These are phyloP conservation scores for Posidonia australis DNA, from an alignment of 106 monocot genomes.

Conservation along the genomic window DNA sequence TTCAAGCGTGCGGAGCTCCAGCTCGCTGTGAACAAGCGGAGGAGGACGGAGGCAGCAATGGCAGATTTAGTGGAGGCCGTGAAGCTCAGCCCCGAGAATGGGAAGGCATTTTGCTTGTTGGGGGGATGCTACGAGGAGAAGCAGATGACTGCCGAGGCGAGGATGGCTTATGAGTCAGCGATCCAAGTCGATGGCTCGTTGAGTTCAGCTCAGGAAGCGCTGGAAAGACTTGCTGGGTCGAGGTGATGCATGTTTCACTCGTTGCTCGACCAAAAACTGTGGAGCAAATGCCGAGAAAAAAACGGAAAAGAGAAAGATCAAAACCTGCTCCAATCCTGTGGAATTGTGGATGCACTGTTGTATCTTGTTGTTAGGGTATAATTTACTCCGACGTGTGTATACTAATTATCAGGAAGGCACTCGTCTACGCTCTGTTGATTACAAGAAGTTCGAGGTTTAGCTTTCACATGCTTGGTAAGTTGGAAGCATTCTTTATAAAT, in stretches of 20 bases:
- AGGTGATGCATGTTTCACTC: neutral
- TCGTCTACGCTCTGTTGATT: too few species aligned
- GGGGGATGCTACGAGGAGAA: constrained; percentile 79
- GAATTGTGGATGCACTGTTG: too few species aligned
- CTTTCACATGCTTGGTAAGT: too few species aligned
- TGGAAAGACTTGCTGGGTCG: constrained; percentile 16
- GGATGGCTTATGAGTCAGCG: constrained; percentile 41
- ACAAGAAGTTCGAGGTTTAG: too few species aligned
- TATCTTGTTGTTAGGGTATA: too few species aligned
- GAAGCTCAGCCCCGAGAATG: constrained; percentile 41
- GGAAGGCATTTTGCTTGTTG: constrained; percentile 36
- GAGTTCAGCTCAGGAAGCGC: constrained; percentile 23
- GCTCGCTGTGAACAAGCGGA: constrained; percentile 5
- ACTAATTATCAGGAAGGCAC: too few species aligned
- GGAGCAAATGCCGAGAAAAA: too few species aligned
- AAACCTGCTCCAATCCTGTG: too few species aligned
- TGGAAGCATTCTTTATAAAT: too few species aligned
- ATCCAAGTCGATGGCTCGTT: constrained; percentile 24
- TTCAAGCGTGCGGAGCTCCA: constrained; percentile 64
- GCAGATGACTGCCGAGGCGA: constrained; percentile 39
- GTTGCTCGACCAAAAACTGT: too few species aligned
- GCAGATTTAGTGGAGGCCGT: constrained; percentile 59
- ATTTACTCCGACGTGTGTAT: too few species aligned
- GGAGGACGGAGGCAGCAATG: constrained; percentile 27
- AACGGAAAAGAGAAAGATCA: too few species aligned